Base-by-base conservation (phyloP, 257 asterid species). In the Asclepias syriaca region DNA sequence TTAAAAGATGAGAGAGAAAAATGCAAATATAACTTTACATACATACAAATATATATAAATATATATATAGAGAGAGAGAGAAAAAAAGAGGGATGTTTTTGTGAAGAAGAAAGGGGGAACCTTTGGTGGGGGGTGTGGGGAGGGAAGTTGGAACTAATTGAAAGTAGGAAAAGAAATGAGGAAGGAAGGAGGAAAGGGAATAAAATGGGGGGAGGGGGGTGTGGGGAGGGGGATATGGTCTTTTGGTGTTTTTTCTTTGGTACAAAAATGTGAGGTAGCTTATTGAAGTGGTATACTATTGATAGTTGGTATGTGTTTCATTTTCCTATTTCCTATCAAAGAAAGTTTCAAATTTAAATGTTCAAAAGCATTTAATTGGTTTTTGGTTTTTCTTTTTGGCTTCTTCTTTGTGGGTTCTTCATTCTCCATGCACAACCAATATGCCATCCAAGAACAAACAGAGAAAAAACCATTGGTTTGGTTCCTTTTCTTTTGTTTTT, bases 1-100 rank as follows among this genome's bases (percentile, higher is more conserved):
- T 75, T 81, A 65, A 77, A 73, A 39, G 81, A 76, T 73, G 84
- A 68, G 78, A 75, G 78, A 75, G 83, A 68, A n/a, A 58, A 2
- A 50, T 46, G 13, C 6, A 4, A 13, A 50, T 50, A 50, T 13
- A 15, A 50, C n/a, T 50, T 13, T 13, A 50, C 18, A 50, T 50
- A 50, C 53, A 50, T 14, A 43, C 12, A 43, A 0, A 43, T 8
- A 32, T 32, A 40, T 43, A 6, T 43, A 43, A 0, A 43, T 43
- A 43, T 6, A 40, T 40, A 43, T 1, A 43, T 11, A 43, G 48
- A 43, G 48, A 43, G 48, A 0, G 45, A 49, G 49, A 58, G 34
- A 16, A 24, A 73, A 24, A 51, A 46, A 16, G 77, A 29, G 51
- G 6, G 21, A 2, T 39, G 46, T 48, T 48, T 12, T 11, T 48